Evolutionary conservation across 345 rosid genomes (phyloP), one percentile per base, ranked within the genome.

Genomic region (Populus tremula): DNA sequence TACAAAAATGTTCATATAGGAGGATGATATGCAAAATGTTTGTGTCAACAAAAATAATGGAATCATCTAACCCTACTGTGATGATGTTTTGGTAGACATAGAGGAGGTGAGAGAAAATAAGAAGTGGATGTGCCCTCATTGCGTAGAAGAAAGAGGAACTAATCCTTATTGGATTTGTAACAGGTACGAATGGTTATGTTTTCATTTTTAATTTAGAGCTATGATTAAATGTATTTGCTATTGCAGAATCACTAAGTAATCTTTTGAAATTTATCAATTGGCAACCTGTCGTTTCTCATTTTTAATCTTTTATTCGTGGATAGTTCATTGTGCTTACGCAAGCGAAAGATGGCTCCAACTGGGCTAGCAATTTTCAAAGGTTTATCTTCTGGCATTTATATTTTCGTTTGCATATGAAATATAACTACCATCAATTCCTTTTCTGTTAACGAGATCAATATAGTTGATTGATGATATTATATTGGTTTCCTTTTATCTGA

Each of bases 101-200:
- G 89, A 86, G 35, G 84, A 84, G 36, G 87, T 80, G 49, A 82
- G 77, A 49, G 77, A 82, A 75, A 76, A 84, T 49, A 84, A 82
- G 77, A 73, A 84, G 20, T 86, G 87, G 89, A 82, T 76, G 87
- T 86, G 89, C 72, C 89, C 87, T 78, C 85, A 84, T 71, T 86
- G 87, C 77, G 67, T 86, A 54, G 89, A 86, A 82, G 84, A 83
- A 54, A 78, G 69, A 78, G 85, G 89, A 76, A 47, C 50, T 38
- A 84, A 80, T 1, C 85, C 87, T 12, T 82, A 76, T 33, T 84
- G 85, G 89, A 86, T 86, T 76, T 86, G 84, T 74, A 85, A 82
- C 69, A 85, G 87, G 87, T 79, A 82, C 0, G 8, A 7, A 8
- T 3, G 0, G 1, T 50, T 14, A 49, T 18, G 49, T 68, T 38